Evolutionary conservation across 169 alveolate species (phyloP), one percentile per base, ranked within the genome.

Genomic region (Plasmodium vivax): DNA sequence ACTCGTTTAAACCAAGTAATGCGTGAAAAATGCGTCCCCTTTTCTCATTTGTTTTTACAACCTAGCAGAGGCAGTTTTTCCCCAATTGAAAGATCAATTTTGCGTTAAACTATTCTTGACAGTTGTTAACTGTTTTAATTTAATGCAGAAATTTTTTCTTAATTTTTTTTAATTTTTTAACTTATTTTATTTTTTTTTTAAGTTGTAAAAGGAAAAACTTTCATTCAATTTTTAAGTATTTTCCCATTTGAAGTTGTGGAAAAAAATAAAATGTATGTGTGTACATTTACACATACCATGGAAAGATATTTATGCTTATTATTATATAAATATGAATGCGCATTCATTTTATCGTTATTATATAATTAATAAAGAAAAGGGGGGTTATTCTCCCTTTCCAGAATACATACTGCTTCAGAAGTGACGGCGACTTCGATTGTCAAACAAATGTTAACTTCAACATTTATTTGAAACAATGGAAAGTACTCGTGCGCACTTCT

Each of bases 191-290:
- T 45, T 36, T 38, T 36, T 38, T 85, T 43, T 72, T 16, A 71
- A 36, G 32, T 19, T 36, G 47, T 38, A n/a, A 12, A 36, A 84
- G 74, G 23, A 41, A 34, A 71, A 77, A 56, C 62, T 51, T 82
- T 32, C 32, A 82, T 51, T 32, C 90, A 62, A n/a, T 82, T 82
- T 82, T 82, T 27, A 27, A 56, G 75, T 82, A 27, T 54, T 82
- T 82, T 9, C 77, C 51, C 68, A 43, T 47, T 82, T 82, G 16
- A 41, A 34, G 41, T 12, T 51, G 1, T 45, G 41, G 36, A 85
- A 85, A 85, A 85, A 74, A 74, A 85, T 71, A 84, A 84, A 84
- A 84, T 71, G 45, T 38, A 84, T 54, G 75, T 58, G 74, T 62
- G 75, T 62, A 62, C 34, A 27, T 62, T 62, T 62, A 62, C 75